A percentile compares a stretch with the other conserved stretches of the same genome.
These are phyloP conservation scores for Solanum hybrid DNA, from an alignment of 305 asterid species.

Conservation along the genomic window DNA sequence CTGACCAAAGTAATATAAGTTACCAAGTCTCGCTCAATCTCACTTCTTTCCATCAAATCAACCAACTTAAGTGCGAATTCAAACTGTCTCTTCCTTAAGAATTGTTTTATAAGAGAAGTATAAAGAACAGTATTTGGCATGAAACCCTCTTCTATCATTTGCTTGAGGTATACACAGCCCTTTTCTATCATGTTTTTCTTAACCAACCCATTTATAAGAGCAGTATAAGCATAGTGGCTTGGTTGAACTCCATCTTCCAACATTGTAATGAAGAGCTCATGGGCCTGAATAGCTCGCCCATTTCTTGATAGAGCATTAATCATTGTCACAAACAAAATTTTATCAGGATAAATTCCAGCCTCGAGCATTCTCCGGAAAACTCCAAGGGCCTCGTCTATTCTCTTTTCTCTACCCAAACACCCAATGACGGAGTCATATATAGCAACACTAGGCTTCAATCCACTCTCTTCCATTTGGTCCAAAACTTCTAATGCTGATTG, in stretches of 20 bases:
- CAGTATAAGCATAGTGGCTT: constrained; percentile 38
- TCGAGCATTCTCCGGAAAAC: constrained; percentile 41
- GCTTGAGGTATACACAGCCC: constrained; percentile 37
- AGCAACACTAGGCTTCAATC: constrained; percentile 38
- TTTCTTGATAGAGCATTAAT: constrained; percentile 47
- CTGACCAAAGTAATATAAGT: constrained; percentile 37
- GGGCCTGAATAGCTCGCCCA: constrained; percentile 38
- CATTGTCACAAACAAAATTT: constrained; percentile 39
- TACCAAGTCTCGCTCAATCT: constrained; percentile 33
- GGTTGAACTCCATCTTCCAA: constrained; percentile 30
- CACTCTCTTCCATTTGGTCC: constrained; percentile 36
- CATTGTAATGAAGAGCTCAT: constrained; percentile 35
- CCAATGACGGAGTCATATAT: constrained; percentile 39
- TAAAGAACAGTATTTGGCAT: constrained; percentile 42
- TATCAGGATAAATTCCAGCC: constrained; percentile 43
- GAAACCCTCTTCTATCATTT: constrained; percentile 51
- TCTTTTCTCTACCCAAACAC: constrained; percentile 38
- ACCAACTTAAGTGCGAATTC: constrained; percentile 40
- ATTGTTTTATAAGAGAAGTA: constrained; percentile 49
- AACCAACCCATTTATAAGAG: constrained; percentile 45
- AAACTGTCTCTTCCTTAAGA: constrained; percentile 39
- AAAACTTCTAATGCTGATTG: constrained; percentile 37
- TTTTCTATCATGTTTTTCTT: constrained; percentile 47
- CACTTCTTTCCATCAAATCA: constrained; percentile 46
- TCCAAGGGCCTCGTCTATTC: constrained; percentile 33